Evolutionary conservation across 2,329 filamentous ascomycete species (phyloP).

Genomic region (Elsinoe necatrix): DNA sequence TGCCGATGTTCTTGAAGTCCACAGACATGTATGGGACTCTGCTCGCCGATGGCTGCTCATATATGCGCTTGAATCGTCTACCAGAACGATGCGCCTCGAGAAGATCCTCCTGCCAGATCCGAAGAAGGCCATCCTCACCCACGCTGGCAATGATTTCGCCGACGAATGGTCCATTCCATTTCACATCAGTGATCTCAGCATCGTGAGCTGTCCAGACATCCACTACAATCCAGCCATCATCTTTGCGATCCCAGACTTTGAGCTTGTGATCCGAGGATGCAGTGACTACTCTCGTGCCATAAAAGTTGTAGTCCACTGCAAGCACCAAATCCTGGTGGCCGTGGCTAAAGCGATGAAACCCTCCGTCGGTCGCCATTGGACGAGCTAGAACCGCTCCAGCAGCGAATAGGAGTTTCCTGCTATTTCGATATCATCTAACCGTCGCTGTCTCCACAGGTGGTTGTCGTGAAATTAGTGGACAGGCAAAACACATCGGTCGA

Average conservation of each 20-base stretch:
- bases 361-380: conserved; percentile 1
- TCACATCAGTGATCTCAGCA: conserved; percentile 82
- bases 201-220: conserved; percentile 89
- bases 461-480: background rate
- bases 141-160: conserved; percentile 84
- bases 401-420: background rate
- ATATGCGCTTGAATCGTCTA: conserved; percentile 67
- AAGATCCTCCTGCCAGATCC: conserved; percentile 86
- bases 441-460: background rate
- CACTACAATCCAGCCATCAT: conserved; percentile 68
- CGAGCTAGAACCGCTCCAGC: background rate
- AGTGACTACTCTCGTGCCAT: conserved; percentile 84
- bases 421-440: background rate
- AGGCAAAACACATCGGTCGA: background rate
- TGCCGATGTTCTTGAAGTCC: conserved; percentile 75
- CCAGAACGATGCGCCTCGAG: conserved; percentile 65
- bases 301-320: conserved; percentile 81
- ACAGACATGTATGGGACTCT: conserved; percentile 66
- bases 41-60: conserved; percentile 56
- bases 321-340: conserved; percentile 74
- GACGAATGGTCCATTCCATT: conserved; percentile 86
- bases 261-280: conserved; percentile 89
- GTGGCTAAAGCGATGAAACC: conserved; percentile 55
- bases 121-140: conserved; percentile 80
- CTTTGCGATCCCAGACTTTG: conserved; percentile 80